Evolutionary conservation across 371 early-diverging fungal species (phyloP), one percentile per base, ranked within the genome.

Genomic region (Mucor velutinosus): DNA sequence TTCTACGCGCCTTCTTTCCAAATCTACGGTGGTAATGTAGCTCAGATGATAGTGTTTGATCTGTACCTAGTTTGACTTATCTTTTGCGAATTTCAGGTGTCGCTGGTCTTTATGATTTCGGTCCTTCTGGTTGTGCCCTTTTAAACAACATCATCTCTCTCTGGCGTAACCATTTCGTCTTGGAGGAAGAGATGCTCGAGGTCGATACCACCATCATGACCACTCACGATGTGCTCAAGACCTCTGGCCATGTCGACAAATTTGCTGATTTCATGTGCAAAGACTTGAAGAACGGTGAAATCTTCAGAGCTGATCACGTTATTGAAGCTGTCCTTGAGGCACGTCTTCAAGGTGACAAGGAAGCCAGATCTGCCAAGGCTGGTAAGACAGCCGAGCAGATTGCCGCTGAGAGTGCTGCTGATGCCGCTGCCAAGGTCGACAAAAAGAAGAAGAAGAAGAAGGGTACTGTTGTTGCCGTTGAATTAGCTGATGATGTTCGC

Each of bases 131-230:
- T 47, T 91, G 92, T 68, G 96, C 97, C 5, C 88, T 99, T 56
- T 95, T 97, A 82, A 93, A 94, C 84, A 98, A 99, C 85, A 89
- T 99, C 76, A 83, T 99, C 72, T 76, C 86, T 57, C 70, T 92
- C 33, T 99, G 98, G 98, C 90, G 99, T 73, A 92, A 92, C 78
- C 96, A 97, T 82, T 99, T 99, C 85, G 94, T 99, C 8, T 84
- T 98, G 35, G 99, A 99, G 78, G 99, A 99, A 84, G 95, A 97
- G 73, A 97, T 99, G 97, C 93, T 97, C 23, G 99, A 99, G 83
- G 86, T 99, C 35, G 99, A 99, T 73, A 93, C 97, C 67, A 91
- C 97, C 57, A 97, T 98, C 81, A 91, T 99, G 83, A 99, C 99
- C 27, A 99, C 99, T 7, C 90, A 96, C 67, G 93, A 95, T 45